phyloP scores from a whole-genome alignment of 2,329 filamentous ascomycete genomes.

The Apiospora malaysiana region DNA sequence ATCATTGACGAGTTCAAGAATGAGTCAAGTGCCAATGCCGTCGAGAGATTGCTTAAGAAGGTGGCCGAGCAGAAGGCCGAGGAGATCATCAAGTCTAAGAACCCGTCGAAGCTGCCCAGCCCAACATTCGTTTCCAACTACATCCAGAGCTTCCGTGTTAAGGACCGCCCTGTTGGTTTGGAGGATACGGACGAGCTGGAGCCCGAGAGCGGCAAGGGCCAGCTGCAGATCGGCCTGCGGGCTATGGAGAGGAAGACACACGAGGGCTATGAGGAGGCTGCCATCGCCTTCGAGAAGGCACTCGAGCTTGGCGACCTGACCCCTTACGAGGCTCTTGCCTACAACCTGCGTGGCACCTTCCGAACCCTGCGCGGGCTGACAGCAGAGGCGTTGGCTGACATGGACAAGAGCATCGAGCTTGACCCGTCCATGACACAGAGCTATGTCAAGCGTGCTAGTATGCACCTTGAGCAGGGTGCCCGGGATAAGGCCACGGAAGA shows the following conservation, averaged over 20 bases:
- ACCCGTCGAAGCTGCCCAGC: conserved; percentile 86
- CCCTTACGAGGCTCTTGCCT: conserved; percentile 85
- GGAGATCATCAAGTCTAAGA: conserved; percentile 82
- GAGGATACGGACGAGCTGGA: conserved; percentile 81
- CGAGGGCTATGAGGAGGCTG: conserved; percentile 90
- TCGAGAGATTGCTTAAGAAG: conserved; percentile 94
- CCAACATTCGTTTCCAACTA: conserved; percentile 98
- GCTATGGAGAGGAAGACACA: conserved; percentile 85
- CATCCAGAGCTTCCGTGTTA: conserved; percentile 94
- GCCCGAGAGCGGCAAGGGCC: conserved; percentile 80
- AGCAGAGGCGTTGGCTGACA: conserved; percentile 78
- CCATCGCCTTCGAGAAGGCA: conserved; percentile 84
- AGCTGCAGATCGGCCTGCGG: conserved; percentile 82
- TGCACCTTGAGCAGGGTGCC: conserved; percentile 91
- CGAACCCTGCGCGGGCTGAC: conserved; percentile 91
- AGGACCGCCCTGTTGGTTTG: conserved; percentile 78
- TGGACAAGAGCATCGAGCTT: conserved; percentile 92
- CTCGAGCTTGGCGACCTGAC: conserved; percentile 81
- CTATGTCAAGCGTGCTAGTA: conserved; percentile 98
- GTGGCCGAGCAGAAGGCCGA: conserved; percentile 95
- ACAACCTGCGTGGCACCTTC: conserved; percentile 97
- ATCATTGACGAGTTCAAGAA: conserved; percentile 99
- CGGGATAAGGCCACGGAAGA: conserved; percentile 86
- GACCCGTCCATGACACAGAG: conserved; percentile 90
- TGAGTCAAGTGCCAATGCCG: conserved; percentile 83